Percentiles rank a stretch among this genome's conserved stretches.
These are phyloP conservation scores for Mycena epipterygia DNA, from an alignment of 768 basidiomycete species.

Conservation along the genomic window DNA sequence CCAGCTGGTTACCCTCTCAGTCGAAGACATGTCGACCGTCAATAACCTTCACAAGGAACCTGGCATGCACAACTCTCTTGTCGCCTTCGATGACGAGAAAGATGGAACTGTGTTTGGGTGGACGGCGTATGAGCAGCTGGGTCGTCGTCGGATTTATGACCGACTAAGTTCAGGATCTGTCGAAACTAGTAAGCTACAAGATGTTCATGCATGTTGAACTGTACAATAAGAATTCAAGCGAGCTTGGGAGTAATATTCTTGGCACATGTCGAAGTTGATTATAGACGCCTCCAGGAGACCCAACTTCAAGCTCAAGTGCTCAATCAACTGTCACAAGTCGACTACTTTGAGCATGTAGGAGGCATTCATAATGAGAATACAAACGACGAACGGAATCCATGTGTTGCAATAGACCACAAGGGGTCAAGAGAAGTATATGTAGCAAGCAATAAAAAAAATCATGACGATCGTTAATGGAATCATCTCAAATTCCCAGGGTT, in stretches of 20 bases:
- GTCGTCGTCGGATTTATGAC: constrained; percentile 48
- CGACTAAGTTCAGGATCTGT: not conserved
- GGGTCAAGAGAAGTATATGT: constrained; percentile 10
- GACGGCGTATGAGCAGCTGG: constrained; percentile 59
- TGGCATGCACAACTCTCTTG: constrained; percentile 54
- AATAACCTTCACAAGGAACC: constrained; percentile 55
- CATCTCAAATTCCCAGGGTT: constrained; percentile 9
- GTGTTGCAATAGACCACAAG: not conserved
- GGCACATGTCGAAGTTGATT: too few relatives aligned
- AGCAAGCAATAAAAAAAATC: constrained; percentile 25
- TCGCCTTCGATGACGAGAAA: constrained; percentile 3
- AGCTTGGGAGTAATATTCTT: too few relatives aligned
- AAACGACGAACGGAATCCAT: constrained; percentile 1
- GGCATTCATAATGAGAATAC: constrained; percentile 8
- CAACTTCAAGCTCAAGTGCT: too few relatives aligned
- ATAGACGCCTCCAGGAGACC: too few relatives aligned
- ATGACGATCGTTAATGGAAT: constrained; percentile 21
- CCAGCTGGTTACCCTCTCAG: constrained; percentile 51
- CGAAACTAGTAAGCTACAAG: constrained; percentile 20
- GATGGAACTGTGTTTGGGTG: constrained; percentile 54
- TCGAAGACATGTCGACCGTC: constrained; percentile 56
- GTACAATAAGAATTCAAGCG: constrained; percentile 20
- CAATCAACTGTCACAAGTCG: too few relatives aligned
- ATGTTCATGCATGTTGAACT: constrained; percentile 1
- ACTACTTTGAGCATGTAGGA: too few relatives aligned